Conservation (phyloP, 2,329 filamentous ascomycete genomes). For the Fusarium verrucosum region DNA sequence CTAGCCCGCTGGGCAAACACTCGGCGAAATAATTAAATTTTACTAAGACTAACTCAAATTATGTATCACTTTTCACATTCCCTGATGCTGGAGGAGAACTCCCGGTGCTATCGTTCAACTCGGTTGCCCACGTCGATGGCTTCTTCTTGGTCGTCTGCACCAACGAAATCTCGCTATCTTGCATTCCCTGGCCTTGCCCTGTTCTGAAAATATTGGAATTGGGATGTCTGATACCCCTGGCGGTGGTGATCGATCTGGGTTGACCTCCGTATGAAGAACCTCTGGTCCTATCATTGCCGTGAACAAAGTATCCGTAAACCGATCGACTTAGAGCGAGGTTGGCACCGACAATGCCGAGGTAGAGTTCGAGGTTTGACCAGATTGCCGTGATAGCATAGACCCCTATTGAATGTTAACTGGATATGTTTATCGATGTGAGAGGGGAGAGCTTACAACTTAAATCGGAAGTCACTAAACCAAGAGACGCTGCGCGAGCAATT, state of each 20-base stretch:
- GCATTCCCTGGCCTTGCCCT: background rate
- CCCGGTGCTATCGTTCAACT: background rate
- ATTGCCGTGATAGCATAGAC: constrained; percentile 49
- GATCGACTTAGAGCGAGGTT: constrained; percentile 42
- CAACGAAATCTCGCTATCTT: constrained; percentile 37
- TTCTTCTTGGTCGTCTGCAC: constrained; percentile 18
- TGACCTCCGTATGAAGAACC: constrained; percentile 10
- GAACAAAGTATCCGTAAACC: constrained; percentile 32
- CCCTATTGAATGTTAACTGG: constrained; percentile 21
- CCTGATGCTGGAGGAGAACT: background rate
- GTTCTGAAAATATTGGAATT: constrained; percentile 12
- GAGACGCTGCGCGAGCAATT: constrained; percentile 34
- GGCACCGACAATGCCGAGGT: constrained; percentile 51
- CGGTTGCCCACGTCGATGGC: constrained; percentile 13
- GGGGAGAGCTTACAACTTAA: constrained; percentile 27
- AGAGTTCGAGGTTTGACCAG: constrained; percentile 52
- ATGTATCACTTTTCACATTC: background rate
- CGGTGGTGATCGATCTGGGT: constrained; percentile 11
- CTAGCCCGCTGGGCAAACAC: too few relatives aligned
- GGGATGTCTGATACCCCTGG: constrained; percentile 21
- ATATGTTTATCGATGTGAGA: rapidly evolving
- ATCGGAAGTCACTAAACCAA: constrained; percentile 33
- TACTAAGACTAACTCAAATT: background rate
- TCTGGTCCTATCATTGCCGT: background rate
- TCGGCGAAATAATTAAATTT: background rate